phyloP scores from a whole-genome alignment of 176 grass and related monocot genomes.

The Cenchrus purpureus region DNA sequence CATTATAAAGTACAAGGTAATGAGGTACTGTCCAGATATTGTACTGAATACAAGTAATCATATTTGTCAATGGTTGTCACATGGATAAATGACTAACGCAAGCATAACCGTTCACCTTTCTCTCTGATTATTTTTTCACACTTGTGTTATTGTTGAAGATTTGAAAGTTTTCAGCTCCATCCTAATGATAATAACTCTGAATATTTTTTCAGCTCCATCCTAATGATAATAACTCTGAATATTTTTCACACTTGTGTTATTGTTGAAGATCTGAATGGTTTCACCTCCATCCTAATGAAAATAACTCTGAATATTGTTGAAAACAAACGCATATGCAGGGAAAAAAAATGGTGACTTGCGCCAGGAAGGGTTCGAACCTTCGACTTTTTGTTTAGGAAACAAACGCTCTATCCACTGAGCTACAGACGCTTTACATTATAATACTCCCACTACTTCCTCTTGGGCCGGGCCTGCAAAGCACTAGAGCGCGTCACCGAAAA shows the following conservation, averaged over 20 bases:
- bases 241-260: not conserved
- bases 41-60: not conserved
- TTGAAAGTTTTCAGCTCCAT: not conserved
- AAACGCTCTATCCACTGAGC: slow-evolving; percentile 99
- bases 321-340: not conserved
- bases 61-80: not conserved
- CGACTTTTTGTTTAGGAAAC: slow-evolving; percentile 99
- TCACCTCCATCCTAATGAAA: not conserved
- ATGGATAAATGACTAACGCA: not conserved
- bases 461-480: slow-evolving; percentile 32
- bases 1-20: not conserved
- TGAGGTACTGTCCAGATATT: not conserved
- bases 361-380: slow-evolving; percentile 99
- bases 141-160: not conserved
- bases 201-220: not conserved
- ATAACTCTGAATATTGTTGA: not conserved
- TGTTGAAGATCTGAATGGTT: not conserved
- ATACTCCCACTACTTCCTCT: not conserved
- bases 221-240: not conserved
- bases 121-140: not conserved
- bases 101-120: not conserved
- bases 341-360: slow-evolving; percentile 31
- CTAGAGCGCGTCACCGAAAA: not conserved
- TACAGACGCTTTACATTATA: slow-evolving; percentile 61
- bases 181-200: not conserved